Percentiles rank a stretch among this genome's conserved stretches.
These are phyloP conservation scores for Saccharomycopsis malanga DNA, from an alignment of 805 yeast species.

Conservation along the genomic window DNA sequence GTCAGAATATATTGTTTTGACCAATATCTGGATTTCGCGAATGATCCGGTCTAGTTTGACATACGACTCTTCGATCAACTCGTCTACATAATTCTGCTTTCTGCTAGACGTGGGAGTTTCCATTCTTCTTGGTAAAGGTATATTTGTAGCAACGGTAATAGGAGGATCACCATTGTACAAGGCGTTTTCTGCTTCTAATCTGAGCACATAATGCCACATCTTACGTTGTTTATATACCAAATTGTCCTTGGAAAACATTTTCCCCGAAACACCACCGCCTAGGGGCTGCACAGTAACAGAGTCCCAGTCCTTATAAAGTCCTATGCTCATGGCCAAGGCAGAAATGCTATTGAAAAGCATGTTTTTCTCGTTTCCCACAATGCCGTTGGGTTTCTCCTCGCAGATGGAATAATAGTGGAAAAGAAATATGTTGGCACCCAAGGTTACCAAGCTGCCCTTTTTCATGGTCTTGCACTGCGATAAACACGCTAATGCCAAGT, in stretches of 20 bases:
- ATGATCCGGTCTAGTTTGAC: background rate
- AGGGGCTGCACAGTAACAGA: background rate
- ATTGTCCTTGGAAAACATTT: background rate
- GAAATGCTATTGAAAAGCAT: slow-evolving; percentile 3
- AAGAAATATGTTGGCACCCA: slow-evolving; percentile 8
- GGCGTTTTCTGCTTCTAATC: too few relatives aligned
- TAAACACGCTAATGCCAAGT: slow-evolving; percentile 12
- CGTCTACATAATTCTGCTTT: background rate
- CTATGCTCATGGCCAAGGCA: slow-evolving; percentile 3
- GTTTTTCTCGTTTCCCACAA: slow-evolving; percentile 2
- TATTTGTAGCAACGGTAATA: too few relatives aligned
- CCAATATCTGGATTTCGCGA: background rate
- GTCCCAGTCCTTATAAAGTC: slow-evolving; percentile 12
- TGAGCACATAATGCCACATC: slow-evolving; percentile 2
- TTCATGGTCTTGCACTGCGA: slow-evolving; percentile 12
- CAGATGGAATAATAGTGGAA: slow-evolving; percentile 8
- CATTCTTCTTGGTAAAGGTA: too few relatives aligned
- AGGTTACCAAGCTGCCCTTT: slow-evolving; percentile 4
- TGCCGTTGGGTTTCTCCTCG: slow-evolving; percentile 15
- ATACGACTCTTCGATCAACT: slow-evolving; percentile 1
- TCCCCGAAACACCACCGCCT: slow-evolving; percentile 2
- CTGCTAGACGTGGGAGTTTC: background rate
- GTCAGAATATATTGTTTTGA: background rate
- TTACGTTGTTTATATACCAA: background rate
- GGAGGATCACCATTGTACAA: too few relatives aligned